A percentile compares a stretch with the other conserved stretches of the same genome.
Evolutionary conservation across 1,284 basidiomycete genomes (phyloP).

Genomic region (Gomphus bonarii): DNA sequence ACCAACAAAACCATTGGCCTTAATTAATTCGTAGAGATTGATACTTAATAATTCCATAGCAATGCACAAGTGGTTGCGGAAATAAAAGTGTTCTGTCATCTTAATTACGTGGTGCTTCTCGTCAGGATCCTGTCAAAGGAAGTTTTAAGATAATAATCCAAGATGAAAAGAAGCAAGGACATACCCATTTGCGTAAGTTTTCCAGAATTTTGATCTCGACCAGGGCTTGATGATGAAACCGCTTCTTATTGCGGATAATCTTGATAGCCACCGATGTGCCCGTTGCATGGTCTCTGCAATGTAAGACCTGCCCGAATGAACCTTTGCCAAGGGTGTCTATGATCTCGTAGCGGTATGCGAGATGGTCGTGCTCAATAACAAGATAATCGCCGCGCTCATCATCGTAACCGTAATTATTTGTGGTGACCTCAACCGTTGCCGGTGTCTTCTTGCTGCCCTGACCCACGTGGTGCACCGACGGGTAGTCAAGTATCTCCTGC

Average conservation of each 20-base stretch:
- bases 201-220: slow-evolving; percentile 99
- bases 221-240: slow-evolving; percentile 96
- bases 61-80: slow-evolving; percentile 96
- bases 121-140: slow-evolving; percentile 67
- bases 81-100: slow-evolving; percentile 99
- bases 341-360: slow-evolving; percentile 94
- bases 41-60: slow-evolving; percentile 97
- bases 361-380: slow-evolving; percentile 84
- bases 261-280: slow-evolving; percentile 96
- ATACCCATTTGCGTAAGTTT: slow-evolving; percentile 91
- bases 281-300: slow-evolving; percentile 95
- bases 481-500: slow-evolving; percentile 86
- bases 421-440: slow-evolving; percentile 59
- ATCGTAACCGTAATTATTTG: slow-evolving; percentile 94
- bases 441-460: slow-evolving; percentile 72
- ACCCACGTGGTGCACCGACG: slow-evolving; percentile 79
- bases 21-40: slow-evolving; percentile 98
- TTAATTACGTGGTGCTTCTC: slow-evolving; percentile 96
- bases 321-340: slow-evolving; percentile 92
- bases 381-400: slow-evolving; percentile 98
- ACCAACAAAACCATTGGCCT: slow-evolving; percentile 95
- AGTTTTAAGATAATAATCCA: slow-evolving; percentile 1
- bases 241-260: slow-evolving; percentile 98
- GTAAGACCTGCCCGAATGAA: slow-evolving; percentile 95
- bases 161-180: slow-evolving; percentile 20